phyloP scores from a whole-genome alignment of 2,329 filamentous ascomycete genomes.

The Mycosphaerella sp. region DNA sequence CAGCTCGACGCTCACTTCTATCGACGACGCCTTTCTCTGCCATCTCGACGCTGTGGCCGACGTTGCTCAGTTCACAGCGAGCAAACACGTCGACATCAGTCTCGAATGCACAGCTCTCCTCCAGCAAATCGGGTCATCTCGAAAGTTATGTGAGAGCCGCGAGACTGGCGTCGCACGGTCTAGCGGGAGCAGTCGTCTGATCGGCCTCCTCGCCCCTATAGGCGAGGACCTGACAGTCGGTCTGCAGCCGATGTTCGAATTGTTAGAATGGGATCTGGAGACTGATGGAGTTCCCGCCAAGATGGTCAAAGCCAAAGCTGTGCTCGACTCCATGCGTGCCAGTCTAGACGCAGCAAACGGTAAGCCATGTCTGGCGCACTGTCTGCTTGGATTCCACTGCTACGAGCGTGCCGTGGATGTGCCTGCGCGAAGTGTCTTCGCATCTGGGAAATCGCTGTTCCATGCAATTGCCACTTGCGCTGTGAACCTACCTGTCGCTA shows the following conservation, averaged over 20 bases:
- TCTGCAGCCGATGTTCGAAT: conserved; percentile 73
- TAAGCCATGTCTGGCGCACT: conserved; percentile 80
- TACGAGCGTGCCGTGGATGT: conserved; percentile 63
- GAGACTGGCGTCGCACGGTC: conserved; percentile 50
- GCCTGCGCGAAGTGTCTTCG: conserved; percentile 63
- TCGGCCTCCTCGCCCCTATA: conserved; percentile 24
- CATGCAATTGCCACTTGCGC: conserved; percentile 63
- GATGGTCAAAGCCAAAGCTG: conserved; percentile 66
- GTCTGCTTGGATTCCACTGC: conserved; percentile 81
- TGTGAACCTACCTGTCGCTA: conserved; percentile 49
- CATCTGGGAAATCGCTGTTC: conserved; percentile 67
- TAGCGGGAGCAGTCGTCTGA: conserved; percentile 25
- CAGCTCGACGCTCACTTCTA: conserved; percentile 72
- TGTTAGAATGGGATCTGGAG: conserved; percentile 77
- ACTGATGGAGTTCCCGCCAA: conserved; percentile 65
- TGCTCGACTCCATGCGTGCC: conserved; percentile 77
- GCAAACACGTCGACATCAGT: conserved; percentile 73
- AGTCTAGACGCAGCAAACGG: conserved; percentile 69
- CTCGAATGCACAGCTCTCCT: conserved; percentile 74
- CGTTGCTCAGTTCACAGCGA: conserved; percentile 78
- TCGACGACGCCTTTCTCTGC: conserved; percentile 84
- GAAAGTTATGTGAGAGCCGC: conserved; percentile 68
- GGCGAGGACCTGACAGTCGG: conserved; percentile 66
- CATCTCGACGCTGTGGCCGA: conserved; percentile 73
- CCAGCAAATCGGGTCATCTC: conserved; percentile 77